Evolutionary conservation across 2,329 filamentous ascomycete genomes (phyloP), one percentile per base, ranked within the genome.

Genomic region (Xylaria sp.): DNA sequence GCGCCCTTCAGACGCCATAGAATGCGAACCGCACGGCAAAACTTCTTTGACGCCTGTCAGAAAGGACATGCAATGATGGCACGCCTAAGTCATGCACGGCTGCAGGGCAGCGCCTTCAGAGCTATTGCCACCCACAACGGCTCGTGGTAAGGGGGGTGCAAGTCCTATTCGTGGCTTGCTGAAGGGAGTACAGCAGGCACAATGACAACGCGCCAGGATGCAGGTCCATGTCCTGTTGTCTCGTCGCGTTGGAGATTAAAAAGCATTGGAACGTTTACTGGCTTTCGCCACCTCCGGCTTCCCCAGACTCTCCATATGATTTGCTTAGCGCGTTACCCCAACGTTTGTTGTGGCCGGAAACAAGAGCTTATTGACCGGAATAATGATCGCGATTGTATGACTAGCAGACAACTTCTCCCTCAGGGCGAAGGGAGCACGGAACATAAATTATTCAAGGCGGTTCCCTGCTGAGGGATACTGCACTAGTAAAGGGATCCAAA

Each of bases 121-220:
- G 36, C 55, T 20, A 20, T 43, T 58, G 18, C 56, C 56, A 46
- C 56, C 56, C 15, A 46, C 25, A 46, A 58, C 56, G 31, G 52
- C 31, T 39, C 25, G n/a, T 31, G 23, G 36, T 25, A 56, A 56
- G 55, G 31, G 31, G 31, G 31, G 15, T 51, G 23, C 56, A 60
- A 41, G 49, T 20, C 58, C 15, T 25, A 66, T 20, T 18, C 36
- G 41, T 20, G 31, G 51, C 56, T 31, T 31, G 43, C 41, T 12
- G 23, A 59, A 64, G 49, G 66, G 33, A 68, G 51, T 15, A 65
- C 56, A 52, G 33, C 66, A 33, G 60, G 39, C n/a, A 20, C 61
- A 57, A 33, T 54, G 23, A 52, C 33, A 20, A 25, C 18, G 31
- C 55, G 36, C 15, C 36, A 7, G 23, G 28, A 58, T 31, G 39